A percentile compares a stretch with the other conserved stretches of the same genome.
These are phyloP conservation scores for Crinitomyces ghanaensis DNA, from an alignment of 805 yeast species.

Conservation along the genomic window DNA sequence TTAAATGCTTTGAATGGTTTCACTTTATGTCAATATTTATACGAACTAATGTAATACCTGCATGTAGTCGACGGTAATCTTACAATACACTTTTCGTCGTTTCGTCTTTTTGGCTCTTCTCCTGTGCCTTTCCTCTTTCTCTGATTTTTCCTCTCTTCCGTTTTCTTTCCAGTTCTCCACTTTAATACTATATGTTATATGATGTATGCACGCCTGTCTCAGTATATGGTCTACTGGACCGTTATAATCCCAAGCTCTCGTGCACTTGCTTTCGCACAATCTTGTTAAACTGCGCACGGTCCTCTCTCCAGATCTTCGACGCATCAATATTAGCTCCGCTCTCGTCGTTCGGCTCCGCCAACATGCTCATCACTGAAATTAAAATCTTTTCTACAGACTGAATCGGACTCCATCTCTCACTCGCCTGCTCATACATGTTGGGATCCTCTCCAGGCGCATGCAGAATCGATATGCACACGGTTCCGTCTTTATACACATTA, in stretches of 20 bases:
- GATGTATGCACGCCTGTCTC: neutral
- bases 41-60: too few species aligned
- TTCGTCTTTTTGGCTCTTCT: neutral
- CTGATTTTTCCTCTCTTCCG: neutral
- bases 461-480: slow-evolving; percentile 87
- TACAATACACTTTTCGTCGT: slow-evolving; percentile 5
- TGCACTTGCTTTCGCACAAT: slow-evolving; percentile 59
- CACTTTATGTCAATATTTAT: too few species aligned
- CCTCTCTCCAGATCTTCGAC: slow-evolving; percentile 80
- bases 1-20: too few species aligned
- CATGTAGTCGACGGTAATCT: too few species aligned
- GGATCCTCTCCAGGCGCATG: slow-evolving; percentile 98
- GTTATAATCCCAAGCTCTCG: slow-evolving; percentile 55
- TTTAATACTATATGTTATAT: slow-evolving; percentile 4
- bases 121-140: neutral
- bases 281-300: slow-evolving; percentile 53
- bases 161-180: neutral
- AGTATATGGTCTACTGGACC: slow-evolving; percentile 1
- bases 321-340: slow-evolving; percentile 86
- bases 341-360: slow-evolving; percentile 90
- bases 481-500: slow-evolving; percentile 85
- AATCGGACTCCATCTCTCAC: slow-evolving; percentile 96
- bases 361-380: slow-evolving; percentile 86
- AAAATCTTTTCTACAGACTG: slow-evolving; percentile 96
- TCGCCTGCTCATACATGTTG: slow-evolving; percentile 85